Evolutionary conservation across 202 grass and related monocot genomes (phyloP), one percentile per base, ranked within the genome.

Genomic region (Hordeum pubiflorum): DNA sequence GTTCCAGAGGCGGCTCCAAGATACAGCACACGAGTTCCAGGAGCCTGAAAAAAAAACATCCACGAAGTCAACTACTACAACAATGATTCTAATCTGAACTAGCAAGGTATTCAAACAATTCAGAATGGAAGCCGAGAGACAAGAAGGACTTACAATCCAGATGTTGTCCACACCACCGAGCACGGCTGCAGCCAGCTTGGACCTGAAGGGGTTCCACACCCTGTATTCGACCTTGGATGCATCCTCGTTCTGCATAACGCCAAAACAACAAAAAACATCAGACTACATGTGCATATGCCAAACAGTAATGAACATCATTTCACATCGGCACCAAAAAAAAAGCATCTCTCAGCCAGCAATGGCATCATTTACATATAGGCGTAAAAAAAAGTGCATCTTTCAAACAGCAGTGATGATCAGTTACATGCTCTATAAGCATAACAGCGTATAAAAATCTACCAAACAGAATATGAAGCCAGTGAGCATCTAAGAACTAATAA

Each of bases 1-100:
- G 95, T 97, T 17, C 90, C 95, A 4, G 92, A 97, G 26, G 92
- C 95, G 46, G 88, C 95, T 58, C 95, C 95, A 24, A 97, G 95
- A 13, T 97, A 97, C 9, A 97, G 63, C 36, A 97, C 88, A 22
- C 82, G 90, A 14, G 88, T 76, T 43, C 89, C 95, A 79, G 95
- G 92, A 80, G 69, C 86, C 95, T 97, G 27, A 26, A 89, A 14
- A 0, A 27, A 27, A 29, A 75, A 61, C 2, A 3, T 54, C 36
- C 2, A 56, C 21, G 3, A 13, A 2, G 18, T 85, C 58, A 64
- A 48, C 0, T 32, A 5, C 20, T 3, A 13, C 4, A 57, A 11
- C 7, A 7, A 27, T 1, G 27, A 2, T 11, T 8, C 10, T 29
- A 32, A 0, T 23, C 3, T 12, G 10, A 2, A 54, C 39, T 40